phyloP scores from a whole-genome alignment of 1,284 basidiomycete species.

The Cryptococcus sp. region DNA sequence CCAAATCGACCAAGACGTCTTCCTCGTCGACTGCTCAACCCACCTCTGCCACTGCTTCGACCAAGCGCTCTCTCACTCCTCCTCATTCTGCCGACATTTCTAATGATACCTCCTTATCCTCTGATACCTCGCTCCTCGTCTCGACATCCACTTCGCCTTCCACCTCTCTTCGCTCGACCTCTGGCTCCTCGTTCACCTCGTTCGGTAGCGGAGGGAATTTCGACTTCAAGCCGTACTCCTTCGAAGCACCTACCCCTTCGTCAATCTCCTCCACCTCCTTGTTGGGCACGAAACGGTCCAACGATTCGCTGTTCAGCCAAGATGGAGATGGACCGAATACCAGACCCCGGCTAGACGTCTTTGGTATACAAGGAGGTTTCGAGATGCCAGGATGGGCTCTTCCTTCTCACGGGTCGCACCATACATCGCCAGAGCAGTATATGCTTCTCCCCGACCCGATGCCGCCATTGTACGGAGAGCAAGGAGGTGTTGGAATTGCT shows the following conservation, averaged over 20 bases:
- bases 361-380: too few species aligned
- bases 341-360: too few species aligned
- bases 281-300: not conserved
- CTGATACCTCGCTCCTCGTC: not conserved
- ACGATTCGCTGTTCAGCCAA: not conserved
- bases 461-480: too few species aligned
- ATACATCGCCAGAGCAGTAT: too few species aligned
- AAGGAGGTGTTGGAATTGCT: too few species aligned
- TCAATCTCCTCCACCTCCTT: not conserved
- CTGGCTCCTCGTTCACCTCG: too few species aligned
- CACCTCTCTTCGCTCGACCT: not conserved
- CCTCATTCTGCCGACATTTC: not conserved
- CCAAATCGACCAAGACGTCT: not conserved
- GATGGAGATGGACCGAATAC: too few species aligned
- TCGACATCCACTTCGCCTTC: conserved; percentile 1
- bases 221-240: conserved; percentile 2
- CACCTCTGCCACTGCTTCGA: not conserved
- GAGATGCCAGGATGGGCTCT: too few species aligned
- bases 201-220: too few species aligned
- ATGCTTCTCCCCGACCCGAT: too few species aligned
- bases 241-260: not conserved
- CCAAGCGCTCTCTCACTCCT: conserved; percentile 1
- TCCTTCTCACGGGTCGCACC: too few species aligned
- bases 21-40: not conserved
- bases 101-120: not conserved